phyloP scores from a whole-genome alignment of 441 rosid genomes.

The Melastoma candidum region DNA sequence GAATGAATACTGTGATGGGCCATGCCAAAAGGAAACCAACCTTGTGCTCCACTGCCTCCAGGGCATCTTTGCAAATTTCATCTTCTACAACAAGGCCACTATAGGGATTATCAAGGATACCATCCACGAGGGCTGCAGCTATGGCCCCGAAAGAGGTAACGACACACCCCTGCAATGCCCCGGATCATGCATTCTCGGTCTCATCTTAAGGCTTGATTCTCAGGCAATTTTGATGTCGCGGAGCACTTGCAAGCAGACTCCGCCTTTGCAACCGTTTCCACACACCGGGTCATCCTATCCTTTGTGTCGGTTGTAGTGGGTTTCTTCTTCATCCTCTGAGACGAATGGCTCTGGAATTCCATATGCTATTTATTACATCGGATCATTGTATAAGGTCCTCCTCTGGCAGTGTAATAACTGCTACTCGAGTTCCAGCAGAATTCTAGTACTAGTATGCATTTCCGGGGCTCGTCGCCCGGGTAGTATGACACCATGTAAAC shows the following conservation, averaged over 20 bases:
- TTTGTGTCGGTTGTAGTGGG: slow-evolving; percentile 27
- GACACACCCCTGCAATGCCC: too few species aligned
- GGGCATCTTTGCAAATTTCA: slow-evolving; percentile 36
- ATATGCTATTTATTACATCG: too few species aligned
- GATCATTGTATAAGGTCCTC: too few species aligned
- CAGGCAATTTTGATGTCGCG: slow-evolving; percentile 56
- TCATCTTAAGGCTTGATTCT: neutral
- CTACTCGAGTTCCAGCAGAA: too few species aligned
- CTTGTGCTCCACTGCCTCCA: slow-evolving; percentile 62
- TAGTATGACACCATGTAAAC: too few species aligned
- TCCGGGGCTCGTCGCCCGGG: too few species aligned
- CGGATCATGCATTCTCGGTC: too few species aligned
- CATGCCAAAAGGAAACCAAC: slow-evolving; percentile 65
- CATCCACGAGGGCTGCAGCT: slow-evolving; percentile 55
- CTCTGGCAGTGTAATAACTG: too few species aligned
- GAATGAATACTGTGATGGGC: slow-evolving; percentile 55
- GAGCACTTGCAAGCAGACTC: slow-evolving; percentile 47
- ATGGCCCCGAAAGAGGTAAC: slow-evolving; percentile 73
- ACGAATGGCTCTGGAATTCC: too few species aligned
- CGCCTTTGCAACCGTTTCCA: slow-evolving; percentile 22
- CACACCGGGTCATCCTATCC: slow-evolving; percentile 19
- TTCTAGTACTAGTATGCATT: too few species aligned
- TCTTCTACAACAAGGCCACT: slow-evolving; percentile 67
- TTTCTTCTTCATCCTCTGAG: slow-evolving; percentile 18
- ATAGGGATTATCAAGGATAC: slow-evolving; percentile 42